Conservation (phyloP, 805 yeast species). For the Starmerella asiatica region DNA sequence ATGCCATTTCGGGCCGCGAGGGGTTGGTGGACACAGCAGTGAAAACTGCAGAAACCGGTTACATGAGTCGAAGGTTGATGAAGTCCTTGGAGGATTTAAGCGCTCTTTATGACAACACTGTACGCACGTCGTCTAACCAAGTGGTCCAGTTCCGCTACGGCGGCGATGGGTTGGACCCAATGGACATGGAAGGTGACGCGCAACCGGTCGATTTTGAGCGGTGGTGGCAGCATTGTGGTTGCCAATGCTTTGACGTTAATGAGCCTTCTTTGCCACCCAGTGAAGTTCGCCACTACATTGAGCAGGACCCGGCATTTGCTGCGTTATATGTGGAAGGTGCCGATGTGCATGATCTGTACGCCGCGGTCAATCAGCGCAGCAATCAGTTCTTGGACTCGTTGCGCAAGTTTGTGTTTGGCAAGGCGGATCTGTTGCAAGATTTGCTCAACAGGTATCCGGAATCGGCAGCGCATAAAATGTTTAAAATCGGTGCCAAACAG, state of each 20-base stretch:
- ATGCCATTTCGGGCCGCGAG: slow-evolving; percentile 98
- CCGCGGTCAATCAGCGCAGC: slow-evolving; percentile 48
- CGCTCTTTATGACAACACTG: slow-evolving; percentile 84
- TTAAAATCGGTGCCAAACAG: slow-evolving; percentile 47
- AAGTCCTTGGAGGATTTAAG: slow-evolving; percentile 93
- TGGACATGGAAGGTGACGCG: slow-evolving; percentile 99
- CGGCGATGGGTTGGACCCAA: slow-evolving; percentile 96
- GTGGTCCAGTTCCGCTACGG: slow-evolving; percentile 97
- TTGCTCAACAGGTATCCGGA: slow-evolving; percentile 36
- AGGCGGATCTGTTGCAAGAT: slow-evolving; percentile 44
- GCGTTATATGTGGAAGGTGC: slow-evolving; percentile 4
- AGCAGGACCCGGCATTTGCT: slow-evolving; percentile 34
- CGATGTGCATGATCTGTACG: slow-evolving; percentile 11
- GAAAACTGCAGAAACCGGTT: slow-evolving; percentile 97
- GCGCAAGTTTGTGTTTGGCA: slow-evolving; percentile 44
- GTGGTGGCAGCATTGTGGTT: slow-evolving; percentile 86
- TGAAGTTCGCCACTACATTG: slow-evolving; percentile 44
- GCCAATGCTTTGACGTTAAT: slow-evolving; percentile 47
- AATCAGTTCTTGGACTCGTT: slow-evolving; percentile 68
- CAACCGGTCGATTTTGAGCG: slow-evolving; percentile 84
- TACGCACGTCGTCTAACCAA: slow-evolving; percentile 88
- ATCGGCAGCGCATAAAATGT: slow-evolving; percentile 27
- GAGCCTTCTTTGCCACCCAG: slow-evolving; percentile 56
- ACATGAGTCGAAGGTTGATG: slow-evolving; percentile 96
- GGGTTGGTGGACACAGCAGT: slow-evolving; percentile 99